Evolutionary conservation across 805 yeast genomes (phyloP), one percentile per base, ranked within the genome.

Genomic region (Lachancea mirantina): DNA sequence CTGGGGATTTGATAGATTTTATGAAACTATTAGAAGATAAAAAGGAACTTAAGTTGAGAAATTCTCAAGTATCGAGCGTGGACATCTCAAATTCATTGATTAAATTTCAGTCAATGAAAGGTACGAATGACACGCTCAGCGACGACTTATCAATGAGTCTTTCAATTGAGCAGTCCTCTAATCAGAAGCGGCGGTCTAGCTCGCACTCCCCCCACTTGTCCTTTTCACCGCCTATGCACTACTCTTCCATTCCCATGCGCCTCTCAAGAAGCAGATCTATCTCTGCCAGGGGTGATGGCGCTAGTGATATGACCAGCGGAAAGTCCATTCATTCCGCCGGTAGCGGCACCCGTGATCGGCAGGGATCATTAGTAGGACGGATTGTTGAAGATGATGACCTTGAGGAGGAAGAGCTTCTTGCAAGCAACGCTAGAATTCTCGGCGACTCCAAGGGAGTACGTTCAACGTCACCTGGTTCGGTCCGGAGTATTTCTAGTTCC

Each of bases 1-100:
- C 47, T 14, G 50, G 50, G 35, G 84, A 76, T 42, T 64, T 83
- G 13, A 68, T 78, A 38, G 83, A 79, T 31, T 83, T 83, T 61
- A 80, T 83, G 28, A 66, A 71, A 41, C 63, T 80, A 67, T 72
- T 83, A 26, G 92, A 83, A 42, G 72, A 74, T 28, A 76, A 74
- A 45, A 63, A 68, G 6, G 82, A 74, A 26, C 55, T 76, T 15
- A 63, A 70, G 14, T 16, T 52, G 3, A 45, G 43, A 40, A 46
- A 36, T 13, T 30, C 8, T 19, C 22, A 36, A 4, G 31, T 29
- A n/a, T 40, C 40, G 19, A 59, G 38, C 15, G 36, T 34, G 22
- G 43, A 59, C 28, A 52, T 61, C 10, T 48, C 67, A 6, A 76
- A 71, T 35, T 71, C 78, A 0, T 50, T 77, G 30, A 60, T 61